A percentile compares a stretch with the other conserved stretches of the same genome.
Evolutionary conservation across 2,329 filamentous ascomycete species (phyloP).

Genomic region (Penicillium sp.): DNA sequence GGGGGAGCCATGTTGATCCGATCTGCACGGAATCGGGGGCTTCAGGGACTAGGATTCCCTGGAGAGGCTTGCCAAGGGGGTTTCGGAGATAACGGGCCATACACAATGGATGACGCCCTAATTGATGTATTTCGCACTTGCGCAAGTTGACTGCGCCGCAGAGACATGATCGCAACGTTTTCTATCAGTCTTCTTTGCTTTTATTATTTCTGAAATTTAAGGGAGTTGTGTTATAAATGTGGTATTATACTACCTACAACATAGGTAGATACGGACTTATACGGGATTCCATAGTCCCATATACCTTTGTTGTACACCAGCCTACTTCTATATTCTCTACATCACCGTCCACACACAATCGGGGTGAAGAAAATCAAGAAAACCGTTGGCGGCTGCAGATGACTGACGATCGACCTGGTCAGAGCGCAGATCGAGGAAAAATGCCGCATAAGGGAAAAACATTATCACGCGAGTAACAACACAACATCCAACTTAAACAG

Average conservation of each 20-base stretch:
- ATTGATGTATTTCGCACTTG: slow-evolving; percentile 7
- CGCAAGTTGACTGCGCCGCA: slow-evolving; percentile 16
- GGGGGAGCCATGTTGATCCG: slow-evolving; percentile 22
- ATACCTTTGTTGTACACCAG: too few species aligned
- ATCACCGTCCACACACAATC: too few species aligned
- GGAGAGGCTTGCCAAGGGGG: slow-evolving; percentile 7
- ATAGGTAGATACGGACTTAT: too few species aligned
- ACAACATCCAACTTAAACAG: too few species aligned
- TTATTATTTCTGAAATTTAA: not conserved
- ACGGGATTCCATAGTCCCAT: too few species aligned
- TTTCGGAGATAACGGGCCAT: slow-evolving; percentile 10
- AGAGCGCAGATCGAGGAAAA: slow-evolving; percentile 10
- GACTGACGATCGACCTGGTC: slow-evolving; percentile 15
- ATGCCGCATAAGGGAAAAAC: slow-evolving; percentile 3
- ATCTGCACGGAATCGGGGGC: slow-evolving; percentile 27
- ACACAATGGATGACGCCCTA: slow-evolving; percentile 1
- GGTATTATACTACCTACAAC: too few species aligned
- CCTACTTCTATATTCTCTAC: too few species aligned
- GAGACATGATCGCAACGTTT: slow-evolving; percentile 2
- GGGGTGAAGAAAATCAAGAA: slow-evolving; percentile 17
- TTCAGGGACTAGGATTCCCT: slow-evolving; percentile 10
- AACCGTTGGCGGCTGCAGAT: slow-evolving; percentile 22
- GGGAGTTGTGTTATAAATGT: too few species aligned
- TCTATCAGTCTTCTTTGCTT: not conserved
- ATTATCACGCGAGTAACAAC: slow-evolving; percentile 6